Conservation (phyloP, 805 yeast species). For the Starmerella scarabaei region DNA sequence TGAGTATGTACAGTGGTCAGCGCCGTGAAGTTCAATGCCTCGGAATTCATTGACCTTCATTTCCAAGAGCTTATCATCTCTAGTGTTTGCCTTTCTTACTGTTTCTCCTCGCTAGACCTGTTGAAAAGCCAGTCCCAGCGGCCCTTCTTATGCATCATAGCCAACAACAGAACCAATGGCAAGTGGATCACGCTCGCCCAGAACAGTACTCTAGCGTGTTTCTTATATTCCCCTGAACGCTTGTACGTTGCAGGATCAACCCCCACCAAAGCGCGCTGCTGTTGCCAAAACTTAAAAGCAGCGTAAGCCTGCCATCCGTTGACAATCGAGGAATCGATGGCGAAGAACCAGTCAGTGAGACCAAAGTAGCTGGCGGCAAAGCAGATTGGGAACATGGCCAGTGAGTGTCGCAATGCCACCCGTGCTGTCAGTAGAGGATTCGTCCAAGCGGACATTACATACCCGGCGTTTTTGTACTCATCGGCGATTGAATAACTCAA, state of each 20-base stretch:
- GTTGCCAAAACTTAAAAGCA: constrained; percentile 75
- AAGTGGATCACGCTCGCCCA: constrained; percentile 93
- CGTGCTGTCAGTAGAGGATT: constrained; percentile 87
- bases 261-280: constrained; percentile 42
- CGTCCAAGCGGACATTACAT: constrained; percentile 92
- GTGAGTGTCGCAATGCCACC: constrained; percentile 78
- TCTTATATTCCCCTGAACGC: constrained; percentile 31
- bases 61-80: too few species aligned
- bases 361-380: constrained; percentile 64
- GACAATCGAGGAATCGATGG: constrained; percentile 64
- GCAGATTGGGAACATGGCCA: constrained; percentile 91
- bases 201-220: constrained; percentile 71
- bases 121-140: constrained; percentile 67
- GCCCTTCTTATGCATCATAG: constrained; percentile 90
- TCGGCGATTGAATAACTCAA: constrained; percentile 75
- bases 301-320: constrained; percentile 78
- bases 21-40: too few species aligned
- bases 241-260: constrained; percentile 6
- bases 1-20: too few species aligned
- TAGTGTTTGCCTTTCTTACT: too few species aligned
- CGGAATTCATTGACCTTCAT: too few species aligned
- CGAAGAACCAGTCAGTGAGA: constrained; percentile 71
- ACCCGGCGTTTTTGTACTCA: constrained; percentile 86
- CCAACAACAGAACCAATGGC: constrained; percentile 77
- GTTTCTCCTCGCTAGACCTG: too few species aligned